Evolutionary conservation across 345 rosid species (phyloP), one percentile per base, ranked within the genome.

Genomic region (Odontarrhena argentea): DNA sequence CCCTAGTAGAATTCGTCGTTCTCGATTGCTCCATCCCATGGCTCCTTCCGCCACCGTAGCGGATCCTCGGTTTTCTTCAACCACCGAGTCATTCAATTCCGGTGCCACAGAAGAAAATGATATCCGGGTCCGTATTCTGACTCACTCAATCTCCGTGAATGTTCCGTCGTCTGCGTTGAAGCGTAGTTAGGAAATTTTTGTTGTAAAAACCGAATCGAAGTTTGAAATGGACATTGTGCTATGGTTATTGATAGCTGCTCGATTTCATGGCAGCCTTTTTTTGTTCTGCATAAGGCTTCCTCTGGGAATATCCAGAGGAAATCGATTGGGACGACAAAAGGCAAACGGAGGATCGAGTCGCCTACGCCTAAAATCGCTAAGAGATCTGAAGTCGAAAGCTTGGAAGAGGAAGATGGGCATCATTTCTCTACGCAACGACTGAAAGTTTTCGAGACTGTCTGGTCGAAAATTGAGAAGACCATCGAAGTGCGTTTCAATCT

Each of bases 401-500:
- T 64, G 36, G 81, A 56, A 36, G 84, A 74, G 0, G 60, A 48
- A 34, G 77, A 71, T 37, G 74, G 46, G 18, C 60, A 10, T n/a
- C 42, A 18, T 57, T 69, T 40, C 67, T 62, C 73, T 60, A 56
- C 69, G 26, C 53, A 61, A 61, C 80, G 83, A 46, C 65, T 76
- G 71, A 81, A 81, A 69, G 89, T 88, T 56, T 91, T 81, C 75
- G 76, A 81, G 32, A 60, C 75, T 60, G 87, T 86, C 54, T 91
- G 96, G 96, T 84, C 93, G 9, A 79, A 79, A 22, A 84, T 86
- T 3, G 87, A 85, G 60, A 76, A 77, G 26, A 73, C 82, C 9
- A 77, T 86, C 54, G 77, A 76, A 75, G 97, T 86, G 48, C 6
- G 77, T 57, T 63, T 52, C 46, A n/a, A 14, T 61, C 57, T 13